Percentiles rank a stretch among this genome's conserved stretches.
Conservation (phyloP, 345 rosid genomes). For the Streptanthus diversifolius region DNA sequence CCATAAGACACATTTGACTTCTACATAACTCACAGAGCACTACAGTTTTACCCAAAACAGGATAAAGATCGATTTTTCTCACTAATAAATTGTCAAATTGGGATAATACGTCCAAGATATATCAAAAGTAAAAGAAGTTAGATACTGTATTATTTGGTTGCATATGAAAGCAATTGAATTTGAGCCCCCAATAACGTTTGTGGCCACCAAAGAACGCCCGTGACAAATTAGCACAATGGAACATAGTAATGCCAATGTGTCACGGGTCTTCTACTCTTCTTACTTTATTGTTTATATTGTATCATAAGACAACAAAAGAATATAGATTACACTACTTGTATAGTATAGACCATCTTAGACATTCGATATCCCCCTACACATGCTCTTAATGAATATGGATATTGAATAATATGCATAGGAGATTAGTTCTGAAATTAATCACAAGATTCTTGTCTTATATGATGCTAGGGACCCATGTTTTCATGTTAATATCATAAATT, state of each 20-base stretch:
- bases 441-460: conserved; percentile 29
- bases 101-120: conserved; percentile 23
- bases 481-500: conserved; percentile 15
- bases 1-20: background rate
- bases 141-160: conserved; percentile 15
- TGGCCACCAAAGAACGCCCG: conserved; percentile 30
- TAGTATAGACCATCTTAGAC: background rate
- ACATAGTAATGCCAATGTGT: conserved; percentile 26
- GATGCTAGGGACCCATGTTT: conserved; percentile 28
- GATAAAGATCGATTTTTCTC: background rate
- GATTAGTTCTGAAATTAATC: conserved; percentile 17
- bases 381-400: conserved; percentile 1
- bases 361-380: conserved; percentile 11
- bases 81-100: conserved; percentile 25
- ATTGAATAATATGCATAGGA: conserved; percentile 8
- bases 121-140: conserved; percentile 5
- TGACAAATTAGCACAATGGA: conserved; percentile 30
- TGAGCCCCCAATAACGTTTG: conserved; percentile 10
- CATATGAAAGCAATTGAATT: conserved; percentile 21
- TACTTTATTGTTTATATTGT: conserved; percentile 1
- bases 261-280: conserved; percentile 34
- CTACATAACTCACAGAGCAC: conserved; percentile 8
- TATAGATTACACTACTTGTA: background rate
- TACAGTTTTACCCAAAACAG: background rate
- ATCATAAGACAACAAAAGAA: conserved; percentile 7